A percentile compares a stretch with the other conserved stretches of the same genome.
Evolutionary conservation across 2,329 filamentous ascomycete species (phyloP).

Genomic region (Colletotrichum spinosum): DNA sequence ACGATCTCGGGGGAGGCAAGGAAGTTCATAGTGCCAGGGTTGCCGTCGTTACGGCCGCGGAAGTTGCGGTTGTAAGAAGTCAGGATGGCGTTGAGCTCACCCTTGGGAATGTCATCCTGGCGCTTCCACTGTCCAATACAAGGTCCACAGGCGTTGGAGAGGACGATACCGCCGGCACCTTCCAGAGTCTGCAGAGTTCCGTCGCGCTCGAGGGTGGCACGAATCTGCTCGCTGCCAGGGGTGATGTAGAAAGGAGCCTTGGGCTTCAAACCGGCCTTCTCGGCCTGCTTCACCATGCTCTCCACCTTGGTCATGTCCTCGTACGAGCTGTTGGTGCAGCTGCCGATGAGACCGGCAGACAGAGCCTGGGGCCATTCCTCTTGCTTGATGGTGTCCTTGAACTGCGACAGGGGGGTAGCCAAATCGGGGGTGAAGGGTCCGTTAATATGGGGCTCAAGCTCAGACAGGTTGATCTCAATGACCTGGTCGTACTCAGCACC

Average conservation of each 20-base stretch:
- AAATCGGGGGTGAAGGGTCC: conserved; percentile 97
- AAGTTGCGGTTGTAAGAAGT: conserved; percentile 99
- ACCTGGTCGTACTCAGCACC: conserved; percentile 90
- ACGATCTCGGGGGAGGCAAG: conserved; percentile 96
- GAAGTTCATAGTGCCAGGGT: conserved; percentile 98
- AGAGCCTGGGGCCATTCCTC: conserved; percentile 93
- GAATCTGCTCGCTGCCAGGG: conserved; percentile 95
- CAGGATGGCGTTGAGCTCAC: conserved; percentile 91
- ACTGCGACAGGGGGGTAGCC: conserved; percentile 90
- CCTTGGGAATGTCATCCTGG: conserved; percentile 86
- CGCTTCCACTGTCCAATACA: conserved; percentile 97
- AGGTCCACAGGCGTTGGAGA: conserved; percentile 94
- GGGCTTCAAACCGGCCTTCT: conserved; percentile 88
- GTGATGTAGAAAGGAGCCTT: conserved; percentile 95
- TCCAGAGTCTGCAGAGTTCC: conserved; percentile 88
- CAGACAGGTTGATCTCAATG: conserved; percentile 89
- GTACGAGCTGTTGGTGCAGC: conserved; percentile 99
- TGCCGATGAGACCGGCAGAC: conserved; percentile 93
- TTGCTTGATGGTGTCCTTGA: conserved; percentile 84
- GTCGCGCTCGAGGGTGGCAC: conserved; percentile 91
- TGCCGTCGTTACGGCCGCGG: conserved; percentile 95
- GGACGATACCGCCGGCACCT: conserved; percentile 85
- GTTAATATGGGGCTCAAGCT: conserved; percentile 95
- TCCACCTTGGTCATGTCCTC: conserved; percentile 98
- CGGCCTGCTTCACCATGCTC: conserved; percentile 90